Percentiles rank a stretch among this genome's conserved stretches.
Evolutionary conservation across 192 early-diverging fungal species (phyloP).

Genomic region (Chytriomyces sp.): DNA sequence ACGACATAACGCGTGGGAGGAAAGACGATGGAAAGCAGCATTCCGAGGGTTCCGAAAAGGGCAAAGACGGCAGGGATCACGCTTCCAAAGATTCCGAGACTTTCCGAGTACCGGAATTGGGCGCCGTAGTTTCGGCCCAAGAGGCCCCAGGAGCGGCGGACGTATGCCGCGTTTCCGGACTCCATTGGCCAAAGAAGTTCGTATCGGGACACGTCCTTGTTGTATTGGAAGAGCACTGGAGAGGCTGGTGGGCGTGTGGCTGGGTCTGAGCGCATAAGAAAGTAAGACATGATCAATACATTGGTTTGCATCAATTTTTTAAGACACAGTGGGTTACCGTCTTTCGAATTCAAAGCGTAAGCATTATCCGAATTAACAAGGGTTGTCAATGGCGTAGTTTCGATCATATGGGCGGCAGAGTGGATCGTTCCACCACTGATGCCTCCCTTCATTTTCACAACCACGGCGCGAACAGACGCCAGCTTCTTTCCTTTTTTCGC

Average conservation of each 20-base stretch:
- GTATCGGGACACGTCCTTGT: conserved; percentile 63
- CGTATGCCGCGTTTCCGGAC: conserved; percentile 64
- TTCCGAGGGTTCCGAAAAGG: conserved; percentile 41
- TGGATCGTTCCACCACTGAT: conserved; percentile 74
- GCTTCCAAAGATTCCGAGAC: conserved; percentile 56
- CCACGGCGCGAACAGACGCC: conserved; percentile 25
- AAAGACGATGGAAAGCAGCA: conserved; percentile 48
- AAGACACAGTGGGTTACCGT: conserved; percentile 4
- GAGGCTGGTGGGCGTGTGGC: neutral
- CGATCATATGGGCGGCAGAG: conserved; percentile 42
- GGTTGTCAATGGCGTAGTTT: conserved; percentile 29
- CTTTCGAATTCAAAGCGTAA: conserved; percentile 37
- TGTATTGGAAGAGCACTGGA: conserved; percentile 47
- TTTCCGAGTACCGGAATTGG: conserved; percentile 67
- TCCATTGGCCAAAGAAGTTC: conserved; percentile 72
- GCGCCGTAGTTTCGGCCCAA: conserved; percentile 58
- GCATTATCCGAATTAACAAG: conserved; percentile 37
- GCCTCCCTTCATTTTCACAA: conserved; percentile 52
- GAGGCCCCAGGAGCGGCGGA: conserved; percentile 67
- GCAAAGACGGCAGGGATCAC: conserved; percentile 52
- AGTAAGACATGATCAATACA: conserved; percentile 43
- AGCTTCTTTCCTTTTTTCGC: conserved; percentile 42
- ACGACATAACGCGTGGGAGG: conserved; percentile 55
- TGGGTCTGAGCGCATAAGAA: neutral
- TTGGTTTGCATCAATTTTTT: neutral